Evolutionary conservation across 805 yeast species (phyloP).

Genomic region (Cyberlindnera meyerae): DNA sequence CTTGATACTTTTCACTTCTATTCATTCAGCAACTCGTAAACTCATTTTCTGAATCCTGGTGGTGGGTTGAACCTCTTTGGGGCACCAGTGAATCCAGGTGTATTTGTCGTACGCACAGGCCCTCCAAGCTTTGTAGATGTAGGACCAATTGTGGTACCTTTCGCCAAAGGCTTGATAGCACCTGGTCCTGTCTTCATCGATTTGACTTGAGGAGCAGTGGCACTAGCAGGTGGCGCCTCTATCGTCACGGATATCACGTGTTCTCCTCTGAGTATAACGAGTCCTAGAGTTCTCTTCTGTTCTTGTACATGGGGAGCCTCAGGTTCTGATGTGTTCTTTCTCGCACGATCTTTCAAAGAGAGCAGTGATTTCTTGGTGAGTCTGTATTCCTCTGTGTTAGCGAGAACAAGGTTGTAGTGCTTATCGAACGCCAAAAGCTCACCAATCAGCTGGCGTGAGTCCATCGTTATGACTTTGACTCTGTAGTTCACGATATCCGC

Average conservation of each 20-base stretch:
- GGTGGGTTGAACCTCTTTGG: constrained; percentile 45
- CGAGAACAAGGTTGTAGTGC: constrained; percentile 79
- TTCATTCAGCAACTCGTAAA: no score
- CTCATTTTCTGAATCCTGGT: constrained; percentile 37
- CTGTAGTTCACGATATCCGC: constrained; percentile 69
- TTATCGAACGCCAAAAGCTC: constrained; percentile 83
- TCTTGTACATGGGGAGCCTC: constrained; percentile 40
- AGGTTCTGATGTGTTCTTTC: constrained; percentile 28
- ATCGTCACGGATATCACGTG: constrained; percentile 56
- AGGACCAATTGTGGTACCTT: constrained; percentile 5
- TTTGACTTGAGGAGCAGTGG: constrained; percentile 19
- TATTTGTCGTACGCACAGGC: constrained; percentile 26
- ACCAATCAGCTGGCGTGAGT: constrained; percentile 75
- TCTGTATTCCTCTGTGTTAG: constrained; percentile 81
- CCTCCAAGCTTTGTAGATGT: constrained; percentile 13
- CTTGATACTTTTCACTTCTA: no score
- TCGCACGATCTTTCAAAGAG: constrained; percentile 32
- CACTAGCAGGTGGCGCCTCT: constrained; percentile 27
- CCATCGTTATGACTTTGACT: constrained; percentile 69
- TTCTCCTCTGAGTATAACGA: constrained; percentile 84
- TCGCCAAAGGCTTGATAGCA: constrained; percentile 26
- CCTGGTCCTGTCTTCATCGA: constrained; percentile 26
- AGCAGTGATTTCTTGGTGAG: constrained; percentile 53
- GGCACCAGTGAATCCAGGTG: constrained; percentile 29
- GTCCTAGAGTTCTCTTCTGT: constrained; percentile 74